A percentile compares a stretch with the other conserved stretches of the same genome.
Conservation (phyloP, 1,284 basidiomycete species). For the Anthracocystis setariae region DNA sequence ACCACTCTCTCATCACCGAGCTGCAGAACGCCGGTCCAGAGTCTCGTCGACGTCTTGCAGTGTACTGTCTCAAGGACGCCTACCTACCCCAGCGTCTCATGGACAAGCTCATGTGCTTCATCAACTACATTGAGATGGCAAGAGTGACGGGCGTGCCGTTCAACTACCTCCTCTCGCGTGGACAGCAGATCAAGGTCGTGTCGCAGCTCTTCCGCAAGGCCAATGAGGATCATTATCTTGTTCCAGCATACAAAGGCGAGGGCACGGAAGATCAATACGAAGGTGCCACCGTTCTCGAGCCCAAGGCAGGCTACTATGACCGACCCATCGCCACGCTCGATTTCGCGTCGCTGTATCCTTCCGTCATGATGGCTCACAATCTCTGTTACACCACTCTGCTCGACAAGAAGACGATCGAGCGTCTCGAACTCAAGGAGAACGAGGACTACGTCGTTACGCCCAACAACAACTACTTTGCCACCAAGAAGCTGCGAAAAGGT, state of each 20-base stretch:
- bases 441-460: constrained; percentile 65
- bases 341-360: constrained; percentile 67
- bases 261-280: constrained; percentile 67
- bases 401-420: constrained; percentile 64
- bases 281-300: constrained; percentile 66
- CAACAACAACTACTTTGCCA: constrained; percentile 67
- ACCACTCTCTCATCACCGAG: constrained; percentile 67
- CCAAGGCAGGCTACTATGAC: constrained; percentile 67
- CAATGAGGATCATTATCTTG: constrained; percentile 64
- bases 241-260: constrained; percentile 65
- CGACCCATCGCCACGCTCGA: constrained; percentile 66
- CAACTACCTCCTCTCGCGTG: constrained; percentile 66
- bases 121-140: constrained; percentile 68
- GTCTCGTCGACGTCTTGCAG: constrained; percentile 63
- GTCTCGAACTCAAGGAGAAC: constrained; percentile 58
- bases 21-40: constrained; percentile 67
- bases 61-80: constrained; percentile 68
- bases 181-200: constrained; percentile 68
- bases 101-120: constrained; percentile 68
- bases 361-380: constrained; percentile 68
- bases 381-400: constrained; percentile 67
- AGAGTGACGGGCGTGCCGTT: constrained; percentile 68
- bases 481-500: constrained; percentile 58
- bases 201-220: constrained; percentile 67
- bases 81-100: constrained; percentile 66